Percentiles rank a stretch among this genome's conserved stretches.
phyloP scores from a whole-genome alignment of 2,329 filamentous ascomycete genomes.

The Aphanoascus verrucosus region DNA sequence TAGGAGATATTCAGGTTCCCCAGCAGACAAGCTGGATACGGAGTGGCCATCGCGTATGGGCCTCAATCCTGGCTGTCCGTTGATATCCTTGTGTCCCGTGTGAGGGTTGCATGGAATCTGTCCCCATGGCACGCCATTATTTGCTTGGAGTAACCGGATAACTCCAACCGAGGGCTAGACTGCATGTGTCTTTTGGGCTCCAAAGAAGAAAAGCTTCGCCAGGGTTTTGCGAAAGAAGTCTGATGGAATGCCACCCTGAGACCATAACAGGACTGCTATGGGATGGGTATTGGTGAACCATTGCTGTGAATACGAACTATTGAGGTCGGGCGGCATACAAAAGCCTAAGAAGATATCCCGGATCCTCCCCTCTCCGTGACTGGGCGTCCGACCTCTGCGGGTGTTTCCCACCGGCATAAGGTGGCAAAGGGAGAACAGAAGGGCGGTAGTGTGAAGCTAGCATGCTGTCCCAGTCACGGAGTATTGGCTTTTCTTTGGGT shows the following conservation, averaged over 20 bases:
- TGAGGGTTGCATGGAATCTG: neutral
- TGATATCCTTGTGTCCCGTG: neutral
- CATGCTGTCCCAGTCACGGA: neutral
- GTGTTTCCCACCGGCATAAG: neutral
- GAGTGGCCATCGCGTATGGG: neutral
- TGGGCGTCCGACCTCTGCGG: constrained; percentile 2
- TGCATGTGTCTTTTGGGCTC: neutral
- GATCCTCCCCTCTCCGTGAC: constrained; percentile 1
- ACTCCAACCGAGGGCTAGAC: constrained; percentile 8
- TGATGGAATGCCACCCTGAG: constrained; percentile 9
- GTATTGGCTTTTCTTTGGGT: neutral
- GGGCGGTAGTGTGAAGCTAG: neutral
- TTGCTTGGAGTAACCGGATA: constrained; percentile 3
- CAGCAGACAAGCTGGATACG: neutral
- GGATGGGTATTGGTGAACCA: neutral
- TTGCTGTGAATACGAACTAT: constrained; percentile 5
- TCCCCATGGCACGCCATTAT: constrained; percentile 3
- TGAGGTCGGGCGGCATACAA: neutral
- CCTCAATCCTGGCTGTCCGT: neutral
- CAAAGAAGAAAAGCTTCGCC: constrained; percentile 1
- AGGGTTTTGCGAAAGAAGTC: neutral
- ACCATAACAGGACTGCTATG: constrained; percentile 6
- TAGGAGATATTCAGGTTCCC: constrained; percentile 2
- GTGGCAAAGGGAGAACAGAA: constrained; percentile 4
- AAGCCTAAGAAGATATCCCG: neutral